phyloP scores from a whole-genome alignment of 805 yeast species.

The Suhomyces pyralidae region DNA sequence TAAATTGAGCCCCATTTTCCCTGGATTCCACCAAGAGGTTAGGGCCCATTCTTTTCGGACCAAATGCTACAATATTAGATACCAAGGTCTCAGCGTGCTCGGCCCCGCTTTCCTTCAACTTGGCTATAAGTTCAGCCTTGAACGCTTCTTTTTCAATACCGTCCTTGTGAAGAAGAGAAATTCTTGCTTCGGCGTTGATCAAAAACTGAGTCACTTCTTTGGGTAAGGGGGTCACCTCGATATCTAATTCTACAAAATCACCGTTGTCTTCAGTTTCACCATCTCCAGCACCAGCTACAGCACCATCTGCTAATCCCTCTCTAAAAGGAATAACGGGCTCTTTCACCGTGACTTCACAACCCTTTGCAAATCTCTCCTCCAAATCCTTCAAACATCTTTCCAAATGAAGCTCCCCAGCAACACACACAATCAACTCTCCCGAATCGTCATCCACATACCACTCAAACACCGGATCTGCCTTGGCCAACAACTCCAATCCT shows the following conservation, averaged over 20 bases:
- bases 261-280: too few relatives aligned
- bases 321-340: conserved; percentile 93
- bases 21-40: conserved; percentile 64
- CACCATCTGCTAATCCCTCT: conserved; percentile 77
- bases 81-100: conserved; percentile 18
- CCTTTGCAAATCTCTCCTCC: conserved; percentile 81
- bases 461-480: conserved; percentile 94
- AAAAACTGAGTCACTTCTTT: conserved; percentile 48
- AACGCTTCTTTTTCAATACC: conserved; percentile 13
- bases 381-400: conserved; percentile 93
- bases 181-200: conserved; percentile 41
- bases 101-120: conserved; percentile 17
- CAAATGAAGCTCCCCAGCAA: conserved; percentile 95
- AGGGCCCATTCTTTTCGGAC: conserved; percentile 74
- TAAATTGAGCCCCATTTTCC: conserved; percentile 22
- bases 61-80: conserved; percentile 57
- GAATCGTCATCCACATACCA: conserved; percentile 74
- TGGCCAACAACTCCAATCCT: conserved; percentile 75
- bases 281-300: not conserved
- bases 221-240: conserved; percentile 64
- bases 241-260: conserved; percentile 35
- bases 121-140: conserved; percentile 11
- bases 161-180: conserved; percentile 32
- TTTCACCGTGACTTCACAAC: conserved; percentile 79
- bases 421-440: conserved; percentile 91